A percentile compares a stretch with the other conserved stretches of the same genome.
These are phyloP conservation scores for Colletotrichum falcatum DNA, from an alignment of 2,329 filamentous ascomycete species.

Conservation along the genomic window DNA sequence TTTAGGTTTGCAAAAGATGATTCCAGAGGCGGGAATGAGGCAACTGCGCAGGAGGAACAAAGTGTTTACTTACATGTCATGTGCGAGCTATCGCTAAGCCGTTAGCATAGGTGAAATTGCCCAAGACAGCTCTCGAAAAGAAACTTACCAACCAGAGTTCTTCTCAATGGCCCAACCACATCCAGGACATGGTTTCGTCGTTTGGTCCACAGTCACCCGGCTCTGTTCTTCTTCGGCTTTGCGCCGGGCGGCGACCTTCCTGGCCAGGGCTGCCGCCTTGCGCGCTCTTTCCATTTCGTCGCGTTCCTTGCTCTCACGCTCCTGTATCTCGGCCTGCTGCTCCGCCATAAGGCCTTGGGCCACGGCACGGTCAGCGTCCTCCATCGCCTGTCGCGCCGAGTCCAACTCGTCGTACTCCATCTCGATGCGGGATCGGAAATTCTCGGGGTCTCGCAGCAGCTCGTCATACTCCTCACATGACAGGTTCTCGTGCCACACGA, in stretches of 20 bases:
- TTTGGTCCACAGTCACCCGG: conserved; percentile 44
- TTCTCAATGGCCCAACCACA: conserved; percentile 56
- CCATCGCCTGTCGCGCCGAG: conserved; percentile 58
- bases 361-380: conserved; percentile 57
- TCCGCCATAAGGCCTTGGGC: conserved; percentile 49
- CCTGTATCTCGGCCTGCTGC: conserved; percentile 46
- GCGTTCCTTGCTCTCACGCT: conserved; percentile 44
- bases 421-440: conserved; percentile 54
- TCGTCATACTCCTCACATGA: conserved; percentile 58
- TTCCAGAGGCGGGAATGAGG: background rate
- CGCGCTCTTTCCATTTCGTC: conserved; percentile 45
- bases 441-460: conserved; percentile 52
- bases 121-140: background rate
- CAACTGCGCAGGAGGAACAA: background rate
- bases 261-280: conserved; percentile 44
- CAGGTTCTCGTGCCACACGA: conserved; percentile 56
- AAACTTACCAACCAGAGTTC: conserved; percentile 55
- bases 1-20: background rate
- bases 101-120: conserved; percentile 42
- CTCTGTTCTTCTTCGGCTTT: conserved; percentile 53
- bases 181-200: conserved; percentile 54
- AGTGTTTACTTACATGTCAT: conserved; percentile 55
- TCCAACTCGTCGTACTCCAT: conserved; percentile 58
- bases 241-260: conserved; percentile 41
- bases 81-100: conserved; percentile 48